Evolutionary conservation across 441 rosid species (phyloP).

Genomic region (Hura crepitans): DNA sequence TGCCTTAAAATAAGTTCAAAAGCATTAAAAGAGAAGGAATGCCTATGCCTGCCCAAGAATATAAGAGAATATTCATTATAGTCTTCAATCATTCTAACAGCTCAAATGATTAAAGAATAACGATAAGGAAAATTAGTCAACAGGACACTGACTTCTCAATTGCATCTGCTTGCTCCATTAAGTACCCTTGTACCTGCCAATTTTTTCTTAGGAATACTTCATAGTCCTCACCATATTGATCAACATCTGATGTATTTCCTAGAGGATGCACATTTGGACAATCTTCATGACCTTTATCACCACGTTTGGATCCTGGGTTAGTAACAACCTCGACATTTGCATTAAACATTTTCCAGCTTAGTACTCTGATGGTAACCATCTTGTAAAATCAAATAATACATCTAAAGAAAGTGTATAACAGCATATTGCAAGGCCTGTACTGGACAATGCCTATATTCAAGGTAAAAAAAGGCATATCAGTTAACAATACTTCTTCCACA

Average conservation of each 20-base stretch:
- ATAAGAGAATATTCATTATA: constrained; percentile 2
- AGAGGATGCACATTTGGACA: constrained; percentile 35
- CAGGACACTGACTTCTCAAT: constrained; percentile 61
- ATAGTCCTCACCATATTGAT: constrained; percentile 40
- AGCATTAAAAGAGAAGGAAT: constrained; percentile 60
- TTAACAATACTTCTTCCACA: neutral
- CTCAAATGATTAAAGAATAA: constrained; percentile 10
- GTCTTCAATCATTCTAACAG: constrained; percentile 6
- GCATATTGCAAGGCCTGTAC: neutral
- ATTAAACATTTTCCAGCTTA: constrained; percentile 27
- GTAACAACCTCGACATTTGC: constrained; percentile 58
- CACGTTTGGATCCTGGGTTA: constrained; percentile 42
- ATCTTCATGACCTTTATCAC: constrained; percentile 41
- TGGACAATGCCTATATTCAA: neutral
- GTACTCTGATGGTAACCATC: constrained; percentile 16
- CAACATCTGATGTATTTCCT: constrained; percentile 38
- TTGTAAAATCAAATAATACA: constrained; percentile 8
- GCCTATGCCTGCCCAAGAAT: constrained; percentile 56
- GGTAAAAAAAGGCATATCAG: neutral
- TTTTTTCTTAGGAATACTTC: constrained; percentile 65
- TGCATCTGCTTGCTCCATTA: constrained; percentile 79
- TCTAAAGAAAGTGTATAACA: constrained; percentile 6
- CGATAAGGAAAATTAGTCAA: constrained; percentile 15
- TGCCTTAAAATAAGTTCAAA: constrained; percentile 62
- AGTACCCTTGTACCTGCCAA: constrained; percentile 85